phyloP scores from a whole-genome alignment of 139 green algal genomes.

The Eudorina sp. region DNA sequence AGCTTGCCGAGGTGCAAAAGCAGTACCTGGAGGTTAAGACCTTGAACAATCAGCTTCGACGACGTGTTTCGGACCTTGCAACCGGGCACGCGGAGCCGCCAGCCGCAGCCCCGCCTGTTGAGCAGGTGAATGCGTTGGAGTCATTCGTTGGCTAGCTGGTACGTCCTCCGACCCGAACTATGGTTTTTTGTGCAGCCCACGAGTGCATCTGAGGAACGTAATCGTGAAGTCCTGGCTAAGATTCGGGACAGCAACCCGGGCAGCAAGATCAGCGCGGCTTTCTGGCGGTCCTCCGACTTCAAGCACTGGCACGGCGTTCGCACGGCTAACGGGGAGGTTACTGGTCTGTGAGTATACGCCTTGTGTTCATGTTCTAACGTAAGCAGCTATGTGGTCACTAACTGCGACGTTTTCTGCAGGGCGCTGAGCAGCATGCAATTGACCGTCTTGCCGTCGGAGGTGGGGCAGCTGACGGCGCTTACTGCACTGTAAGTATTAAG shows the following conservation, averaged over 20 bases:
- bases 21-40: constrained; percentile 40
- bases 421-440: constrained; percentile 36
- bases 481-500: constrained; percentile 15
- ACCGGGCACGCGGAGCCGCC: constrained; percentile 42
- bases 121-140: constrained; percentile 20
- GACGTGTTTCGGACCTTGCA: constrained; percentile 37
- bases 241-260: constrained; percentile 33
- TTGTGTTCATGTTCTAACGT: background rate
- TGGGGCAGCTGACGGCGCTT: constrained; percentile 35
- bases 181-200: background rate
- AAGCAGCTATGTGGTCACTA: background rate
- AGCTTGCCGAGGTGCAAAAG: constrained; percentile 30
- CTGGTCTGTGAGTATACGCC: constrained; percentile 20
- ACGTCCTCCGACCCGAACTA: background rate
- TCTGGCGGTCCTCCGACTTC: constrained; percentile 22
- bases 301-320: constrained; percentile 35
- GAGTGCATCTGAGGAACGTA: constrained; percentile 3
- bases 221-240: background rate
- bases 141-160: background rate
- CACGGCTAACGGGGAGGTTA: background rate
- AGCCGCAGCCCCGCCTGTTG: background rate
- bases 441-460: constrained; percentile 8
- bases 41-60: constrained; percentile 42
- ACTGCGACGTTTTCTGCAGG: background rate
- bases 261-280: constrained; percentile 21